Base-by-base conservation (phyloP, 441 rosid genomes). In the Adansonia rubrostipa region DNA sequence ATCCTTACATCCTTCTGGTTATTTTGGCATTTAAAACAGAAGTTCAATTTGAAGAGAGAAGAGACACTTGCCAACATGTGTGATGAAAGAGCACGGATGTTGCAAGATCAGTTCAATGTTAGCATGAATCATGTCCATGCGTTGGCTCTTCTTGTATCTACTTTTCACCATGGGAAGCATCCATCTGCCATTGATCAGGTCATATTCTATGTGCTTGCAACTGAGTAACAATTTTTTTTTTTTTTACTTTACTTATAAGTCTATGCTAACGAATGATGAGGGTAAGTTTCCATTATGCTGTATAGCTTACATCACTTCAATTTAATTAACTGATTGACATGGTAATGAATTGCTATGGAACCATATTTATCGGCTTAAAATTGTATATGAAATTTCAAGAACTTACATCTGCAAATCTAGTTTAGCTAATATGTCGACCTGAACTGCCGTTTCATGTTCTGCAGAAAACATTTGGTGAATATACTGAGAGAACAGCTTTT, bases 31-130 rank as follows among this genome's bases (percentile, higher is more conserved):
- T 80, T 90, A 47, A 80, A 80, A 82, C 62, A 47, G 33, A 79
- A 87, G 77, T 36, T 36, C 28, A 76, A 75, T 48, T 24, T 81
- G 80, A 84, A 83, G 75, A 89, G 98, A 82, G 85, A 83, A 74
- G 98, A 90, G 82, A 92, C 94, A 50, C 90, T 96, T 65, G 83
- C 89, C 47, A 96, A 84, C 85, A 94, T 96, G 98, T 96, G 99
- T 70, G 99, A 94, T 40, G 97, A 96, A 83, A 86, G 98, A 80
- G 98, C 99, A 47, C 86, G 97, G 10, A 93, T 96, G 94, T 85
- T 96, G 86, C 99, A 96, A 87, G 99, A 96, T 84, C 98, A 96
- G 91, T 96, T 96, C 85, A 96, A 93, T 85, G 99, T 96, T 80
- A 96, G 98, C 84, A 81, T 93, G 89, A 96, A 96, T 82, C 98